phyloP scores from a whole-genome alignment of 2,329 filamentous ascomycete genomes.

The Nannizzia gypsea region DNA sequence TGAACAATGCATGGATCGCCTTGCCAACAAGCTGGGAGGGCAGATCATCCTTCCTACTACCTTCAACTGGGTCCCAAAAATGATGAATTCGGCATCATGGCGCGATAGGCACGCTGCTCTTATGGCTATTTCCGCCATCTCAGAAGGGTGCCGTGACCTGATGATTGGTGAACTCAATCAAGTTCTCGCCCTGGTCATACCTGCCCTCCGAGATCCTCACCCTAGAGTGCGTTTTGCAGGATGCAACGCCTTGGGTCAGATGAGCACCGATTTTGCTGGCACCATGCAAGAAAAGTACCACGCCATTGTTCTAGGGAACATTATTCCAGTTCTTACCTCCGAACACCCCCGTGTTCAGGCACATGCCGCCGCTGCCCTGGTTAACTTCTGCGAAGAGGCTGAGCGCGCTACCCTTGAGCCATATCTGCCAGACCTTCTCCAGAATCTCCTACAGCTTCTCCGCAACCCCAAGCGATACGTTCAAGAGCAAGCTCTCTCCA shows the following conservation, averaged over 20 bases:
- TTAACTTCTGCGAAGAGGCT: constrained; percentile 98
- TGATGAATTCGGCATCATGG: constrained; percentile 95
- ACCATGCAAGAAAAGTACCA: constrained; percentile 98
- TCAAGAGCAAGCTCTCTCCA: constrained; percentile 93
- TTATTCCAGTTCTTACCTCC: constrained; percentile 83
- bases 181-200: constrained; percentile 87
- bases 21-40: constrained; percentile 96
- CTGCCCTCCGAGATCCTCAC: constrained; percentile 77
- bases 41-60: constrained; percentile 82
- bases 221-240: constrained; percentile 93
- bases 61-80: constrained; percentile 91
- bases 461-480: constrained; percentile 91
- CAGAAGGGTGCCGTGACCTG: constrained; percentile 86
- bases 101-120: constrained; percentile 89
- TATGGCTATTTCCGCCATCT: constrained; percentile 98
- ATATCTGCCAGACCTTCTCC: constrained; percentile 79
- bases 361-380: constrained; percentile 90
- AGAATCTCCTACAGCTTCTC: constrained; percentile 72
- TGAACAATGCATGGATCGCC: constrained; percentile 94
- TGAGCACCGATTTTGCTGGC: constrained; percentile 98
- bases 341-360: constrained; percentile 90
- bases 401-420: constrained; percentile 86
- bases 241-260: constrained; percentile 96
- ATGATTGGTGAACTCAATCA: constrained; percentile 94
- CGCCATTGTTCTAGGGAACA: constrained; percentile 70